Conservation (phyloP, 2,329 filamentous ascomycete species). For the Hypoxylon sp. region DNA sequence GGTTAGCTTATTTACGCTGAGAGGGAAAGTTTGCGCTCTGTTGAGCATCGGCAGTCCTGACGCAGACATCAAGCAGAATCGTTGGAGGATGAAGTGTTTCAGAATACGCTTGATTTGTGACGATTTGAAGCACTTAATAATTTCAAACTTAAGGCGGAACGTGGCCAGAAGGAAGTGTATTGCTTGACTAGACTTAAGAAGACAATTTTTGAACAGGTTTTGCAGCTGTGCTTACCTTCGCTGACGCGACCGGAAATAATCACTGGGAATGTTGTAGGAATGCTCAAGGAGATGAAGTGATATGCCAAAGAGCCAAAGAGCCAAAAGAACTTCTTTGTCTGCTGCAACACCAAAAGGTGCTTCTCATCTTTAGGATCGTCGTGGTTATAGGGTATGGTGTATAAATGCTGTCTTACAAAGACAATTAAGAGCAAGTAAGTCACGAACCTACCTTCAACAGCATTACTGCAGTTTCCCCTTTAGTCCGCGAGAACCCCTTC, state of each 20-base stretch:
- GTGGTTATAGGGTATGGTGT: background rate
- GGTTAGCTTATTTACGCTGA: constrained; percentile 8
- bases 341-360: background rate
- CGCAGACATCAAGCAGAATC: constrained; percentile 3
- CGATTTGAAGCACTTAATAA: background rate
- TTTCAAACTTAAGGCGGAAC: background rate
- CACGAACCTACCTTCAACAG: background rate
- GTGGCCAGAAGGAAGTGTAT: background rate
- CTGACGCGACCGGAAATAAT: constrained; percentile 30
- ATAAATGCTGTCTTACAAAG: background rate
- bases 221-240: constrained; percentile 16
- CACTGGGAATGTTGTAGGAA: background rate
- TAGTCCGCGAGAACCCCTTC: background rate
- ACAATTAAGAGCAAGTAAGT: background rate
- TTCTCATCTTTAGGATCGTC: background rate
- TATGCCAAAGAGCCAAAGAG: background rate
- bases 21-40: constrained; percentile 35
- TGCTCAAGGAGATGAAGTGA: background rate
- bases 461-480: background rate
- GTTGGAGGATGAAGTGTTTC: background rate
- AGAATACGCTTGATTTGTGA: background rate
- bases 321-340: constrained; percentile 1
- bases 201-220: background rate
- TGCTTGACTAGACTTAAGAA: background rate
- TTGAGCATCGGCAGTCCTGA: constrained; percentile 16